phyloP scores from a whole-genome alignment of 2,329 filamentous ascomycete genomes.

The Trichophyton benhamiae region DNA sequence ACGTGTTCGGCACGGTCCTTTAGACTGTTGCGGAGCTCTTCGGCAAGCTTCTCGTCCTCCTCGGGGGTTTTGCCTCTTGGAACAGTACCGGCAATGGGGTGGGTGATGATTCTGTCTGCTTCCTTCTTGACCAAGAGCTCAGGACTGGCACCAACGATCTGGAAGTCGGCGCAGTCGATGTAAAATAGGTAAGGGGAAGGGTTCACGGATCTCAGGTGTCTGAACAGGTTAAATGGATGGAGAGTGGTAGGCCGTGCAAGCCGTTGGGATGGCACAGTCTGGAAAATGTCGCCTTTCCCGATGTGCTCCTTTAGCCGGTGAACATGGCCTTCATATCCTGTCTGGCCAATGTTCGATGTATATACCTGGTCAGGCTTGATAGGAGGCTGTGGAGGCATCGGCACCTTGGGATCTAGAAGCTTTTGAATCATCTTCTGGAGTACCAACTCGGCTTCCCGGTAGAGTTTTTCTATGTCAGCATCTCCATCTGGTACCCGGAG shows the following conservation, averaged over 20 bases:
- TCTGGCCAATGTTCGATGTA: conserved; percentile 78
- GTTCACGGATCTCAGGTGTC: conserved; percentile 91
- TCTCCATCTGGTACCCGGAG: conserved; percentile 53
- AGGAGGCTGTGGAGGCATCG: conserved; percentile 61
- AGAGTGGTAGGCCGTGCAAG: conserved; percentile 79
- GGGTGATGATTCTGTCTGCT: conserved; percentile 75
- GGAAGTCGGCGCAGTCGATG: conserved; percentile 80
- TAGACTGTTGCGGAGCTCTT: conserved; percentile 62
- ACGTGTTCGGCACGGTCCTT: conserved; percentile 94
- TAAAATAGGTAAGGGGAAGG: conserved; percentile 97
- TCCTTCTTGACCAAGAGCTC: conserved; percentile 91
- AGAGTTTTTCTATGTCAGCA: conserved; percentile 52
- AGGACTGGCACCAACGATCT: conserved; percentile 88
- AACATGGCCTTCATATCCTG: conserved; percentile 86
- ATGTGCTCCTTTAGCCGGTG: conserved; percentile 81
- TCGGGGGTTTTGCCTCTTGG: conserved; percentile 68
- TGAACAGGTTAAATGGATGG: conserved; percentile 97
- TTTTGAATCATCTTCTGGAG: conserved; percentile 58
- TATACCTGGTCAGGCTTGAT: conserved; percentile 66
- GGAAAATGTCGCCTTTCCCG: conserved; percentile 83
- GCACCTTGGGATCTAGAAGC: conserved; percentile 61
- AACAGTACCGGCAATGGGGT: conserved; percentile 93
- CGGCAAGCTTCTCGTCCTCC: conserved; percentile 69
- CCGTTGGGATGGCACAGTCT: conserved; percentile 88
- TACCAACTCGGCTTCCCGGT: conserved; percentile 52